These are phyloP conservation scores for Pinguiococcus pyrenoidosus DNA, from an alignment of 108 stramenopile genomes.

Conservation along the genomic window DNA sequence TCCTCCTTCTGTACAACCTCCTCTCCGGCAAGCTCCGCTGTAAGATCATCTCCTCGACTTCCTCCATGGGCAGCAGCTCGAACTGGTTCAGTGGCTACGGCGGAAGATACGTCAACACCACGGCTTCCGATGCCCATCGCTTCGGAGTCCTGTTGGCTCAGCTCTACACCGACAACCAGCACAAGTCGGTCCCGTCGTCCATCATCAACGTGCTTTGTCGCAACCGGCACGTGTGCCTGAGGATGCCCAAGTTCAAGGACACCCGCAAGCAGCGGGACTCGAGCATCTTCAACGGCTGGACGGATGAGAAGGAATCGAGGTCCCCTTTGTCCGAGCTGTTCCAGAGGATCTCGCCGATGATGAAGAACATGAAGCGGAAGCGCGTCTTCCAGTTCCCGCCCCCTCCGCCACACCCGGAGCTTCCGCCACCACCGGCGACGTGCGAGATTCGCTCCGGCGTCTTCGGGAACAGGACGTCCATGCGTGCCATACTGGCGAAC, in stretches of 20 bases:
- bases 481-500: too few relatives aligned
- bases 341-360: slow-evolving; percentile 1
- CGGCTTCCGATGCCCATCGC: slow-evolving; percentile 20
- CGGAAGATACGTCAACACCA: background rate
- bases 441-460: too few relatives aligned
- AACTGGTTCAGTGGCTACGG: background rate
- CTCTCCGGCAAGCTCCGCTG: slow-evolving; percentile 8
- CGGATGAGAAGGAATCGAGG: slow-evolving; percentile 3
- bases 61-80: background rate
- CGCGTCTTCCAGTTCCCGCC: slow-evolving; percentile 22
- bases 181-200: slow-evolving; percentile 18
- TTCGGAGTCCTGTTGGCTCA: slow-evolving; percentile 13
- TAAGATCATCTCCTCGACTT: too few relatives aligned
- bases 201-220: slow-evolving; percentile 16
- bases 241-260: slow-evolving; percentile 20
- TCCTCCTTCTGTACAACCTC: slow-evolving; percentile 15
- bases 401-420: slow-evolving; percentile 9
- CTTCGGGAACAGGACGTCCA: too few relatives aligned
- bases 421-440: too few relatives aligned
- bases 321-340: slow-evolving; percentile 9
- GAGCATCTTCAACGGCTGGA: slow-evolving; percentile 16
- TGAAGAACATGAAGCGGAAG: slow-evolving; percentile 9
- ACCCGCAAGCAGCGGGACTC: background rate
- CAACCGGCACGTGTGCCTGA: slow-evolving; percentile 14
- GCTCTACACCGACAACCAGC: slow-evolving; percentile 12